These are phyloP conservation scores for Tricholoma saponaceum DNA, from an alignment of 768 basidiomycete species.

Conservation along the genomic window DNA sequence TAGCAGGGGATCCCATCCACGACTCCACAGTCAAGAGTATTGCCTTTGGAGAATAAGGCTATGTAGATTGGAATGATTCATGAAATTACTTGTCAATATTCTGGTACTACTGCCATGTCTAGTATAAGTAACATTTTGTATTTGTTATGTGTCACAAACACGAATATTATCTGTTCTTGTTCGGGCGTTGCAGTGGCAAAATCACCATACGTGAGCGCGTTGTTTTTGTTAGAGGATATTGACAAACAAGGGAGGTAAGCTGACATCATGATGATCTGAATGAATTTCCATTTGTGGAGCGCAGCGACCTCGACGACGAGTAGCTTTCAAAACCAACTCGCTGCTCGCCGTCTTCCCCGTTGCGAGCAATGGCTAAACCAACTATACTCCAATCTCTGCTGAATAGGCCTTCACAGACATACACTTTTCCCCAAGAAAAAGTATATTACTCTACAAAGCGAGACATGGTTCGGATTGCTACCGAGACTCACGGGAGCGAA, in stretches of 20 bases:
- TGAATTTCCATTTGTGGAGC: neutral
- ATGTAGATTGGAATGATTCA: no score
- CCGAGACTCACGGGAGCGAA: slow-evolving; percentile 21
- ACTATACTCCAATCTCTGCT: slow-evolving; percentile 59
- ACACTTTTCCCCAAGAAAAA: slow-evolving; percentile 40
- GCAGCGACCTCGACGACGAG: neutral
- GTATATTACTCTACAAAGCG: slow-evolving; percentile 50
- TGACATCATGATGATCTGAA: neutral
- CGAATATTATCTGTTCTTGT: no score
- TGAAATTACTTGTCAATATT: no score
- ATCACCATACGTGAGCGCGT: neutral
- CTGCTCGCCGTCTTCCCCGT: neutral
- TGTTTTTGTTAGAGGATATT: neutral
- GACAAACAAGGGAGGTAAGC: neutral
- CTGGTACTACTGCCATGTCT: no score
- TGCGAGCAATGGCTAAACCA: slow-evolving; percentile 43
- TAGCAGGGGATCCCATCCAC: no score
- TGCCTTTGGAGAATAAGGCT: no score
- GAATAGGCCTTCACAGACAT: slow-evolving; percentile 61
- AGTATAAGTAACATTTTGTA: no score
- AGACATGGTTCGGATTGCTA: slow-evolving; percentile 48
- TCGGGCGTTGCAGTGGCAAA: no score
- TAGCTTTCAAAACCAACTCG: neutral
- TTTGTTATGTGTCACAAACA: no score
- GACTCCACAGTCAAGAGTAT: no score